Percentiles rank a stretch among this genome's conserved stretches.
Evolutionary conservation across 768 basidiomycete genomes (phyloP).

Genomic region (Auricularia sp.): DNA sequence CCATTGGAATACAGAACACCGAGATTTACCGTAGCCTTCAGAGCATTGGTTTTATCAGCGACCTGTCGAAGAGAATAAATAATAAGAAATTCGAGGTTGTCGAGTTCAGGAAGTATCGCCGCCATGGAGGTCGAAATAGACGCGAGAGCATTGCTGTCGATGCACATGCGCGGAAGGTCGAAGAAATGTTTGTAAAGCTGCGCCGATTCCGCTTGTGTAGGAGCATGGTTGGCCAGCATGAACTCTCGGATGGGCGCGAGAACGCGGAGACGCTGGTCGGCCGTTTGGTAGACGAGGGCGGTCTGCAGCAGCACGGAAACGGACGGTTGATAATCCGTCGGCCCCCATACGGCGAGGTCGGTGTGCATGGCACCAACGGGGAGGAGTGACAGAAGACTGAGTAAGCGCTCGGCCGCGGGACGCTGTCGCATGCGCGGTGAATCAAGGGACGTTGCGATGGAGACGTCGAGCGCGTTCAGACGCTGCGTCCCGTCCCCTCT

Average conservation of each 20-base stretch:
- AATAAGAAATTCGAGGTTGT: no score
- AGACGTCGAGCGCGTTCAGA: constrained; percentile 16
- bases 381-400: constrained; percentile 21
- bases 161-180: no score
- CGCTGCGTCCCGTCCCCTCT: constrained; percentile 13
- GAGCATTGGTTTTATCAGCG: no score
- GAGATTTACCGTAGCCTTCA: no score
- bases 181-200: no score
- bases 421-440: constrained; percentile 20
- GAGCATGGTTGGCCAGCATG: constrained; percentile 2
- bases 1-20: no score
- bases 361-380: constrained; percentile 20
- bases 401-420: constrained; percentile 17
- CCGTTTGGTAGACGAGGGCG: constrained; percentile 13
- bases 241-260: constrained; percentile 16
- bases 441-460: constrained; percentile 23
- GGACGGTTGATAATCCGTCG: constrained; percentile 5
- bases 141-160: no score
- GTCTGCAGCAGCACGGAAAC: constrained; percentile 13
- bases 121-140: no score
- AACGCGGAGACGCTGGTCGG: constrained; percentile 12
- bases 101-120: no score
- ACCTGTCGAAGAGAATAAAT: no score
- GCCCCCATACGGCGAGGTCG: constrained; percentile 4
- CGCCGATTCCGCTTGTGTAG: no score